Conservation (phyloP, 2,329 filamentous ascomycete species). For the Botrytis galanthina region DNA sequence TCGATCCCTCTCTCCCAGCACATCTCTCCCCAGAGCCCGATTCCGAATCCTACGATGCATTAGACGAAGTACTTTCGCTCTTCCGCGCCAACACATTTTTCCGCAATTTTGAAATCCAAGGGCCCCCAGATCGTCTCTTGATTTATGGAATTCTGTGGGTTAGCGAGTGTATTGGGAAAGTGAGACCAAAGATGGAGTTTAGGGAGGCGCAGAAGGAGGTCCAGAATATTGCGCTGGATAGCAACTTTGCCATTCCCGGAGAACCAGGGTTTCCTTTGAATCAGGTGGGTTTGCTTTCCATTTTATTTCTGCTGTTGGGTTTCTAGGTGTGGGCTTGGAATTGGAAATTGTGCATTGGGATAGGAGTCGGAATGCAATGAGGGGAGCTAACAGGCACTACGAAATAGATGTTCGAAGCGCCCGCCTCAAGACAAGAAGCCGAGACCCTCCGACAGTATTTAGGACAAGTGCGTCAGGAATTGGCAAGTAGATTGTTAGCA, state of each 20-base stretch:
- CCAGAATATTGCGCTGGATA: slow-evolving; percentile 86
- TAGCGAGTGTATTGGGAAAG: slow-evolving; percentile 84
- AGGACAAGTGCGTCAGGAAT: slow-evolving; percentile 87
- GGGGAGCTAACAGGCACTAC: not conserved
- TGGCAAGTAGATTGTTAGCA: slow-evolving; percentile 77
- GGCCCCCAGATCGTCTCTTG: slow-evolving; percentile 86
- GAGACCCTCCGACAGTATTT: slow-evolving; percentile 88
- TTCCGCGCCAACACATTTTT: slow-evolving; percentile 99
- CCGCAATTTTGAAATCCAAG: slow-evolving; percentile 99
- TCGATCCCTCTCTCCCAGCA: slow-evolving; percentile 44
- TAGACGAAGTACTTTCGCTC: slow-evolving; percentile 87
- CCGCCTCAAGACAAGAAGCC: slow-evolving; percentile 81
- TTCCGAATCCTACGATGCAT: slow-evolving; percentile 89
- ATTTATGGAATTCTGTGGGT: slow-evolving; percentile 97
- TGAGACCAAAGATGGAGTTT: slow-evolving; percentile 68
- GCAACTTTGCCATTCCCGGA: slow-evolving; percentile 89
- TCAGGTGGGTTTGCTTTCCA: slow-evolving; percentile 56
- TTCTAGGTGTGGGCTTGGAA: not conserved
- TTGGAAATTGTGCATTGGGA: not conserved
- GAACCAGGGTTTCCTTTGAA: slow-evolving; percentile 92
- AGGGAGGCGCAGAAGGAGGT: slow-evolving; percentile 70
- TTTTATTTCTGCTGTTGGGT: not conserved
- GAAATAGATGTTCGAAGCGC: slow-evolving; percentile 80
- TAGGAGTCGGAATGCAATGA: not conserved
- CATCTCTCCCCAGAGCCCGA: slow-evolving; percentile 69